A percentile compares a stretch with the other conserved stretches of the same genome.
Conservation (phyloP, 805 yeast genomes). For the Wickerhamiella sorbophila region DNA sequence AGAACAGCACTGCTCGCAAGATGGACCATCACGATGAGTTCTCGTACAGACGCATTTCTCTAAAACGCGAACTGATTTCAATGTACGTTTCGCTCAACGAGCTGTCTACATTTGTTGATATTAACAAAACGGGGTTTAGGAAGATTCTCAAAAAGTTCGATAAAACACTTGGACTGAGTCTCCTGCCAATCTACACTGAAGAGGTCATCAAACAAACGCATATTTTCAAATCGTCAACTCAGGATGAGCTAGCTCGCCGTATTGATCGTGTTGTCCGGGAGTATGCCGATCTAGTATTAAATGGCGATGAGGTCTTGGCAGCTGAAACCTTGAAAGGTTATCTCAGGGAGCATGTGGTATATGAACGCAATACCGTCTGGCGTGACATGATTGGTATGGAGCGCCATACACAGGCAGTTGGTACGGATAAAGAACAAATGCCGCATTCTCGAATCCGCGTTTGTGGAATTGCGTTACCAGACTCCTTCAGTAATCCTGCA, state of each 20-base stretch:
- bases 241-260: slow-evolving; percentile 34
- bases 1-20: not conserved
- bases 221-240: slow-evolving; percentile 40
- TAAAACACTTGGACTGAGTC: slow-evolving; percentile 51
- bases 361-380: slow-evolving; percentile 98
- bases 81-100: slow-evolving; percentile 67
- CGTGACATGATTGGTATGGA: slow-evolving; percentile 88
- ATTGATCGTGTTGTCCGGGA: slow-evolving; percentile 39
- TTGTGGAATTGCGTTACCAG: slow-evolving; percentile 2
- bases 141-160: slow-evolving; percentile 89
- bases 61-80: slow-evolving; percentile 22
- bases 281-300: slow-evolving; percentile 39
- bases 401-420: slow-evolving; percentile 67
- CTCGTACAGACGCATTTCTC: not conserved
- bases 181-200: slow-evolving; percentile 44
- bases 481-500: not conserved
- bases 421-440: slow-evolving; percentile 1
- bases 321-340: slow-evolving; percentile 36
- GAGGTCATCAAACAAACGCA: slow-evolving; percentile 33
- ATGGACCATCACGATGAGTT: not conserved
- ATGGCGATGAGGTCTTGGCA: slow-evolving; percentile 32
- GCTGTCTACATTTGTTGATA: slow-evolving; percentile 64
- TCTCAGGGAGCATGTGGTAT: slow-evolving; percentile 83
- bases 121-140: slow-evolving; percentile 77
- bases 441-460: not conserved